Evolutionary conservation across 1,139 yeast species (phyloP), one percentile per base, ranked within the genome.

Genomic region (Scheffersomyces segobiensis): DNA sequence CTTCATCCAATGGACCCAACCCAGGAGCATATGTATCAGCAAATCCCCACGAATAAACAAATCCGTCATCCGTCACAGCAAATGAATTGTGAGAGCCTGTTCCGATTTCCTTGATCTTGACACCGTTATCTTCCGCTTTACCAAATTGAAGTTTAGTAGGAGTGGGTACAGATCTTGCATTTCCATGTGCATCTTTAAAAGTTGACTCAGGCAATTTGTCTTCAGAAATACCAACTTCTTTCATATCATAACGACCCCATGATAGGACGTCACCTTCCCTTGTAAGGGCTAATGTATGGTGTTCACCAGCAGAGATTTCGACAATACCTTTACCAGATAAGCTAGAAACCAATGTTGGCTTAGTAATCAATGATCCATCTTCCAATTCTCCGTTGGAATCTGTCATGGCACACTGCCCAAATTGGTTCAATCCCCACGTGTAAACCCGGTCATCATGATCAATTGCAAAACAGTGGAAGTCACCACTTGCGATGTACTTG

Each of bases 11-110:
- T 8, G 93, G 95, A 10, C 99, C 99, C 60, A 93, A 87, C 4
- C 99, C 99, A 46, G 95, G 88, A 22, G 97, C 99, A 71, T 91
- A 95, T 0, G 97, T 93, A 64, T 93, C 98, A 53, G 96, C 98
- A 71, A 93, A 95, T 0, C 99, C 99, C 99, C 99, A 95, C 1
- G 98, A 85, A 77, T 88, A 95, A 0, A 87, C 91, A 59, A 90
- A 78, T 5, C 99, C 99, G 65, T 91, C 93, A 47, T 81, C 85
- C 8, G 96, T 87, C 5, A 93, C 83, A 1, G 97, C 98, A 61
- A 95, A 76, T 0, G 96, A 89, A 71, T 95, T 99, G 67, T 95
- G 98, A 0, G 97, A 89, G 0, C 99, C 99, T 54, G 89, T 86
- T 5, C 96, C 89, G 52, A 93, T 79, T 6, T 81, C 72, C 67